A percentile compares a stretch with the other conserved stretches of the same genome.
These are phyloP conservation scores for Aspergillus flavus DNA, from an alignment of 2,329 filamentous ascomycete species.

Conservation along the genomic window DNA sequence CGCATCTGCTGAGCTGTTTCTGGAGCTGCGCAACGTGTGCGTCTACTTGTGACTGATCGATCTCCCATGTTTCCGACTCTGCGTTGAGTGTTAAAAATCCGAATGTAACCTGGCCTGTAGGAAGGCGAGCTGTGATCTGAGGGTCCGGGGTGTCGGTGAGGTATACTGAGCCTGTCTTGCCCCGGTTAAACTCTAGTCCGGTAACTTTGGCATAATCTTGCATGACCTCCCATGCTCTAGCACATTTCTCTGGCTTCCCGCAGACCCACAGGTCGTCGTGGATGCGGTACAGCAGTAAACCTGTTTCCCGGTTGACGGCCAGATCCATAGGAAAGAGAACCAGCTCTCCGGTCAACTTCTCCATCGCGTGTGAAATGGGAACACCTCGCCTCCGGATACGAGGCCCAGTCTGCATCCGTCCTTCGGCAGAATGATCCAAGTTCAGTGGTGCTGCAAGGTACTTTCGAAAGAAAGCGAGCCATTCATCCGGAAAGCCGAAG, in stretches of 20 bases:
- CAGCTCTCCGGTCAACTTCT: slow-evolving; percentile 52
- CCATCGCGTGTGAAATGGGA: slow-evolving; percentile 50
- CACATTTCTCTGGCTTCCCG: slow-evolving; percentile 44
- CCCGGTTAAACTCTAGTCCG: slow-evolving; percentile 46
- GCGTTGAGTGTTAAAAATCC: slow-evolving; percentile 51
- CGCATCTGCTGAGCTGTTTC: slow-evolving; percentile 44
- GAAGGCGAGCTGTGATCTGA: slow-evolving; percentile 41
- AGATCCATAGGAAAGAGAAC: slow-evolving; percentile 53
- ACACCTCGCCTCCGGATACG: slow-evolving; percentile 48
- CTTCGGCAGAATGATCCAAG: slow-evolving; percentile 36
- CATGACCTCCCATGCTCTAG: slow-evolving; percentile 49
- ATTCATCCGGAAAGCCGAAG: slow-evolving; percentile 47
- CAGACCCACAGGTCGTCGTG: slow-evolving; percentile 56
- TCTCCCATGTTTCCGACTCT: slow-evolving; percentile 37
- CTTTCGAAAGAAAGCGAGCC: slow-evolving; percentile 49
- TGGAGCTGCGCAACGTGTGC: slow-evolving; percentile 44
- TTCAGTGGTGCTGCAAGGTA: slow-evolving; percentile 52
- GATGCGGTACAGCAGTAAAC: slow-evolving; percentile 49
- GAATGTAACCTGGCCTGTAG: slow-evolving; percentile 55
- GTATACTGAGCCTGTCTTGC: slow-evolving; percentile 54
- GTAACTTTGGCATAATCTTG: slow-evolving; percentile 46
- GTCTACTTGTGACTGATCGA: slow-evolving; percentile 43
- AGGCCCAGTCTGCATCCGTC: slow-evolving; percentile 29
- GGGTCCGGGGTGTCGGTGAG: slow-evolving; percentile 35
- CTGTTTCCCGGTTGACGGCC: slow-evolving; percentile 48